Base-by-base conservation (phyloP, 2,329 filamentous ascomycete genomes). In the Aspergillus oerlinghausenensis region DNA sequence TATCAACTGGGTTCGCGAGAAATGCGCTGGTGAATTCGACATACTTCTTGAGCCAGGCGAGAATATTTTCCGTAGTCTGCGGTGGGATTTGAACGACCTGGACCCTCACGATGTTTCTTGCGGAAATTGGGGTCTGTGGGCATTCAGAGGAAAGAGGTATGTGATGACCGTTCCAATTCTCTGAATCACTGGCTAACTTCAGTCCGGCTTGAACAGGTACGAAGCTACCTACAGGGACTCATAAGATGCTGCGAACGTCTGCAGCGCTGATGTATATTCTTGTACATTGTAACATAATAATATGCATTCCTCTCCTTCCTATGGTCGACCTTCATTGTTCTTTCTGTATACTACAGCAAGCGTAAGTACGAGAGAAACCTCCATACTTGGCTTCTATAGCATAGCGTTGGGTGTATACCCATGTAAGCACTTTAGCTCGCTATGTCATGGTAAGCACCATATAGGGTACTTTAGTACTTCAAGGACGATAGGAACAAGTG, bases 81-180 rank as follows among this genome's bases (percentile, higher is more conserved):
- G 93, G 67, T 99, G 95, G 95, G 95, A 99, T 76, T 75, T 99
- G 68, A 97, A 99, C 69, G 95, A 99, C 70, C 78, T 94, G 62
- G 94, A 97, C 72, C 92, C 93, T 6, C 90, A 95, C 70, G 94
- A 97, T 74, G 81, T 97, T 60, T 96, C 88, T 66, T 95, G 91
- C 69, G 93, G 94, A 55, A 99, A 99, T 75, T 99, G 92, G 91
- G 94, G 94, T 10, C 80, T 96, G 1, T 99, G 95, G 91, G 92
- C 88, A 14, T 99, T 99, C 80, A 85, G 94, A 76, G 94, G 94
- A 66, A 99, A 99, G 85, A 88, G 93, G 85, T 97, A 84, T 66
- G 84, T 65, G 45, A n/a, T 51, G 32, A 8, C 58, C 45, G 8
- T 17, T 48, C 11, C 19, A 25, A 17, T 49, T 7, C 32, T 6